Conservation (phyloP, 805 yeast genomes). For the Candida oleophila region DNA sequence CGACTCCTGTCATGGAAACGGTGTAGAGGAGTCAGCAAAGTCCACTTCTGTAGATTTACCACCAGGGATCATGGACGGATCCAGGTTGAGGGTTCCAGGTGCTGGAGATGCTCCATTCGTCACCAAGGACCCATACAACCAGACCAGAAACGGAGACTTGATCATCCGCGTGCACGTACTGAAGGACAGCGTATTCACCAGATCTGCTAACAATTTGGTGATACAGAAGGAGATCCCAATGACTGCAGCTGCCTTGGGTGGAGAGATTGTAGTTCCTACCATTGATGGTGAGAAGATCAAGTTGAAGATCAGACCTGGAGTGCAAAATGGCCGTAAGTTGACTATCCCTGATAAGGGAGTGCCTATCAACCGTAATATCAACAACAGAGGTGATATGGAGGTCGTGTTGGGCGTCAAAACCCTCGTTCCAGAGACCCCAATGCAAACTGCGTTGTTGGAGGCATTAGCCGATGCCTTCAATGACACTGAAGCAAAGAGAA, state of each 20-base stretch:
- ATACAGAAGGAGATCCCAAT: constrained; percentile 71
- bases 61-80: constrained; percentile 83
- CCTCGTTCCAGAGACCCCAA: constrained; percentile 72
- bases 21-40: constrained; percentile 67
- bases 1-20: constrained; percentile 82
- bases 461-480: constrained; percentile 90
- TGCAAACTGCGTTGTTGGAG: constrained; percentile 86
- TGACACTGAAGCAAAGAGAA: constrained; percentile 75
- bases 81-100: constrained; percentile 77
- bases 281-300: constrained; percentile 75
- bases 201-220: constrained; percentile 66
- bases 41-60: constrained; percentile 84
- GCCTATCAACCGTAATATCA: constrained; percentile 56
- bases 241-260: constrained; percentile 97
- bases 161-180: constrained; percentile 76
- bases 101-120: constrained; percentile 88
- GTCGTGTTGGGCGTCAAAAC: constrained; percentile 72
- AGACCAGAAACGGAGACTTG: constrained; percentile 80
- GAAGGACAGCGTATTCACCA: constrained; percentile 68
- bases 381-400: constrained; percentile 75
- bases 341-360: constrained; percentile 86
- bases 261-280: constrained; percentile 87
- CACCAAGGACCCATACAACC: constrained; percentile 68
- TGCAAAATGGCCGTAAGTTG: constrained; percentile 71
- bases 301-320: constrained; percentile 79